Conservation (phyloP, 441 rosid species). For the Pelargonium australe region DNA sequence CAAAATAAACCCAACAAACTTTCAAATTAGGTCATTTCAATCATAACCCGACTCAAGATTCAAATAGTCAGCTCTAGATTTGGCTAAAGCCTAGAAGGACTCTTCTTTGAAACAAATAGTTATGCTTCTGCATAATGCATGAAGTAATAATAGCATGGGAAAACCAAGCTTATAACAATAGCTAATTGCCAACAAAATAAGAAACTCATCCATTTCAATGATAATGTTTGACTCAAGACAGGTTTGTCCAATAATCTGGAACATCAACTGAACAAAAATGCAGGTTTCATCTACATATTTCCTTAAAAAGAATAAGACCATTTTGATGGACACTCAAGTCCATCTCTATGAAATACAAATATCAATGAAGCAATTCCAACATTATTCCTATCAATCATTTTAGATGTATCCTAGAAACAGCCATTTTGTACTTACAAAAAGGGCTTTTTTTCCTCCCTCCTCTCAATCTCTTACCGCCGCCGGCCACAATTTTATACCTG, state of each 20-base stretch:
- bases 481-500: slow-evolving; percentile 33
- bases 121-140: too few relatives aligned
- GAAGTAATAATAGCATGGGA: too few relatives aligned
- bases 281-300: not conserved
- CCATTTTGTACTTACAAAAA: slow-evolving; percentile 49
- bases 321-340: slow-evolving; percentile 20
- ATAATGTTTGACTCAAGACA: not conserved
- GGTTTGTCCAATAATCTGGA: not conserved
- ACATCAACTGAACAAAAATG: not conserved
- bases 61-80: too few relatives aligned
- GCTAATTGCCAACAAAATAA: too few relatives aligned
- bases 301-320: not conserved
- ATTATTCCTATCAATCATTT: slow-evolving; percentile 32
- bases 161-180: too few relatives aligned
- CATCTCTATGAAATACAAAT: slow-evolving; percentile 28
- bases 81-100: too few relatives aligned
- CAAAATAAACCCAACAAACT: too few relatives aligned
- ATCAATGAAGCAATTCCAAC: slow-evolving; percentile 25
- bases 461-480: slow-evolving; percentile 33
- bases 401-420: slow-evolving; percentile 28
- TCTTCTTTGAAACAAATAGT: too few relatives aligned
- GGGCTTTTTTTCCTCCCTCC: slow-evolving; percentile 1
- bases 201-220: not conserved
- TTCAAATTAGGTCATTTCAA: too few relatives aligned
- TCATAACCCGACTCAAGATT: too few relatives aligned